Percentiles rank a stretch among this genome's conserved stretches.
Conservation (phyloP, 148 eudicot genomes). For the Camellia japonica region DNA sequence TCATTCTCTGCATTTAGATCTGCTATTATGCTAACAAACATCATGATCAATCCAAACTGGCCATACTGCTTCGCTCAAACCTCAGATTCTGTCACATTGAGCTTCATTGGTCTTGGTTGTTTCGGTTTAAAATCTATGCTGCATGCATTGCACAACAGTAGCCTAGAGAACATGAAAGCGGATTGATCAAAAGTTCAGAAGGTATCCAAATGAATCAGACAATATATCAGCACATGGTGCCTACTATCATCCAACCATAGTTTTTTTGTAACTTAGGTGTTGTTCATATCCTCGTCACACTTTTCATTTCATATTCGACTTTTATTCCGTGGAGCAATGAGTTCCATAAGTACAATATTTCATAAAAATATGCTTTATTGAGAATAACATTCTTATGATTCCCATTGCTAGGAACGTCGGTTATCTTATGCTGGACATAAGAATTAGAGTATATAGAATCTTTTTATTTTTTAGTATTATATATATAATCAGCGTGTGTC, state of each 20-base stretch:
- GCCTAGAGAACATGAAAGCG: background rate
- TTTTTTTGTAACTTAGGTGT: background rate
- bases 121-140: background rate
- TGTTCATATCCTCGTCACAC: conserved; percentile 5
- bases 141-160: background rate
- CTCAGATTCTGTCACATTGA: background rate
- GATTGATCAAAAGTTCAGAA: background rate
- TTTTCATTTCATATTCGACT: background rate
- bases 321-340: background rate
- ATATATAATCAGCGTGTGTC: too few species aligned
- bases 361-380: background rate
- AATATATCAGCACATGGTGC: background rate
- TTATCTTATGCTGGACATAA: background rate
- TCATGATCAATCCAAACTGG: background rate
- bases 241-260: background rate
- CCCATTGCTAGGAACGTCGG: background rate
- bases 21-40: background rate
- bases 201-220: conserved; percentile 18
- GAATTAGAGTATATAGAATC: too few species aligned
- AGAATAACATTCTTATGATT: background rate
- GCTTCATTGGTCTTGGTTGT: background rate
- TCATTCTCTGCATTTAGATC: conserved; percentile 1
- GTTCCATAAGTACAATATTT: background rate
- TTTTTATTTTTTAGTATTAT: too few species aligned
- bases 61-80: background rate